Evolutionary conservation across 345 rosid genomes (phyloP).

Genomic region (Mallotus nudiflorus): DNA sequence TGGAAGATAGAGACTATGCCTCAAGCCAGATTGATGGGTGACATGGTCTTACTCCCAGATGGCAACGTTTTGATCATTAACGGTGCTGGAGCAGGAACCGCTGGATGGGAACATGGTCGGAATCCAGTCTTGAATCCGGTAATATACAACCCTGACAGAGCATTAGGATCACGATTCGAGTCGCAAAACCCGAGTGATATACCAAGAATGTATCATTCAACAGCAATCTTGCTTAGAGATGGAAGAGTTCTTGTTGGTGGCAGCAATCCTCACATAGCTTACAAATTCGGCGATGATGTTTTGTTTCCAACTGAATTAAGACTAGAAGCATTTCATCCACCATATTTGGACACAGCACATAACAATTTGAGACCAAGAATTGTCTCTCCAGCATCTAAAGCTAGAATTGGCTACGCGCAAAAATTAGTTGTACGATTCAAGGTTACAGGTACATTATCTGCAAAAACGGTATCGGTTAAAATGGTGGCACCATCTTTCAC

Average conservation of each 20-base stretch:
- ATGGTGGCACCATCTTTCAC: conserved; percentile 70
- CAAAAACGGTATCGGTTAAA: conserved; percentile 45
- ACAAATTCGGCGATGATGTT: conserved; percentile 50
- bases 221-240: conserved; percentile 69
- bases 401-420: conserved; percentile 29
- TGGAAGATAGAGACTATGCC: conserved; percentile 88
- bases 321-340: conserved; percentile 70
- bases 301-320: conserved; percentile 73
- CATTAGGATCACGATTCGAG: conserved; percentile 46
- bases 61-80: conserved; percentile 71
- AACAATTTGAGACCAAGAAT: conserved; percentile 49
- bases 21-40: conserved; percentile 70
- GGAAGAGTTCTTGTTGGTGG: conserved; percentile 84
- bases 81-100: conserved; percentile 61
- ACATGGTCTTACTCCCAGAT: conserved; percentile 74
- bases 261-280: conserved; percentile 65
- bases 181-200: conserved; percentile 43
- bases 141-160: conserved; percentile 49
- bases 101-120: conserved; percentile 74
- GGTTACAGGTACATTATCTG: conserved; percentile 13
- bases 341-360: conserved; percentile 43
- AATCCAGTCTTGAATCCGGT: conserved; percentile 63
- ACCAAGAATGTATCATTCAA: conserved; percentile 88
- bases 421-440: conserved; percentile 36
- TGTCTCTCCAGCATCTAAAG: conserved; percentile 21